Evolutionary conservation across 495 filamentous ascomycete genomes (phyloP), one percentile per base, ranked within the genome.

Genomic region (Tuber umbilicatum): DNA sequence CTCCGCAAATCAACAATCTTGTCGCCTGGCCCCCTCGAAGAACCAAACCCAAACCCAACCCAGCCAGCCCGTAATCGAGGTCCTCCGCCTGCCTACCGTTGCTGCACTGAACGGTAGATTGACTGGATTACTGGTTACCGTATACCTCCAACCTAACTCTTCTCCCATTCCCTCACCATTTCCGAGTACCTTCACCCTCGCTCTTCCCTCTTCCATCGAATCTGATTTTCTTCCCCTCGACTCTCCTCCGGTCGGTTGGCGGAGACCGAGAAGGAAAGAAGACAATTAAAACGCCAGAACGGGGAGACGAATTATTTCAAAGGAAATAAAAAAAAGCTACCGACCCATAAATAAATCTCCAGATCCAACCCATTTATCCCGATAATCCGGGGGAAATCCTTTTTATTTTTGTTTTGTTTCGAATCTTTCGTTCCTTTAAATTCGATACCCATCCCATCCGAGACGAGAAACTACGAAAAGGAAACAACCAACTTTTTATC

Each of bases 161-260:
- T 64, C 27, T 27, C 55, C 55, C 55, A 64, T 64, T 64, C 12
- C 55, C n/a, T 60, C 16, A 23, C 50, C 50, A 12, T 55, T 14
- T n/a, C n/a, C n/a, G n/a, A 43, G 4, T 19, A 12, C 50, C 55
- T 64, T 31, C 55, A 14, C 50, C 47, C n/a, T 31, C 50, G 7
- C 55, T 4, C 55, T 31, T 31, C 55, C 27, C 55, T 64, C n/a
- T 31, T 64, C 55, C 55, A 64, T 27, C 55, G 17, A 17, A 64
- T 31, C 55, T 64, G 23, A 55, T 2, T 64, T 64, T 64, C 27
- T 64, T 2, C 14, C 55, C 14, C 55, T 64, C 55, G 55, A 64
- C 55, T 31, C 55, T 64, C 55, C 55, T 64, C 55, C 55, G 55
- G 55, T 64, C 55, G 55, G 55, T 64, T 64, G 55, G 55, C 55